Conservation (phyloP, 2,329 filamentous ascomycete species). For the Neophaeococcomyces aloes region DNA sequence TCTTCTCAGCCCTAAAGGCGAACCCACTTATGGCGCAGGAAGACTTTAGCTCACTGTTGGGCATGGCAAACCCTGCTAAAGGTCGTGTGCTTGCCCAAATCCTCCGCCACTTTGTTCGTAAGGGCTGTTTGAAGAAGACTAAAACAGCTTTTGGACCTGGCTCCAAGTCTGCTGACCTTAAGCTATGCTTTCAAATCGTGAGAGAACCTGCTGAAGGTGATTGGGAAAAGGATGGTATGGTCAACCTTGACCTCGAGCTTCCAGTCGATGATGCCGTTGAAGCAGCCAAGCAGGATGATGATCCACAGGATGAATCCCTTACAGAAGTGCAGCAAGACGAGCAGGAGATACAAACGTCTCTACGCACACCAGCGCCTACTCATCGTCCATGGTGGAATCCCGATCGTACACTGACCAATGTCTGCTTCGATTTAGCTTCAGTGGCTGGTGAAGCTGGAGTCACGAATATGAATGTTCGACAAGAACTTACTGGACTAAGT, state of each 20-base stretch:
- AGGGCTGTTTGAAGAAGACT: conserved; percentile 37
- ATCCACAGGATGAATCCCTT: conserved; percentile 18
- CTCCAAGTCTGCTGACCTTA: conserved; percentile 26
- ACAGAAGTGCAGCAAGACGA: conserved; percentile 13
- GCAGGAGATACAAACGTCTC: conserved; percentile 20
- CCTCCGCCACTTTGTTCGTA: conserved; percentile 35
- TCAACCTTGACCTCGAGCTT: conserved; percentile 16
- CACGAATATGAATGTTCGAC: conserved; percentile 31
- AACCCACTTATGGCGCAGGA: conserved; percentile 41
- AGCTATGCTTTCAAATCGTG: conserved; percentile 35
- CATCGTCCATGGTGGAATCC: conserved; percentile 46
- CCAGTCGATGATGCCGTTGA: conserved; percentile 12
- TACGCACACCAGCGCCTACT: conserved; percentile 16
- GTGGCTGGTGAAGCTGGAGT: conserved; percentile 39
- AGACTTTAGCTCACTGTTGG: conserved; percentile 42
- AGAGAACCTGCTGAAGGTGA: conserved; percentile 30
- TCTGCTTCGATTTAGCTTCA: conserved; percentile 41
- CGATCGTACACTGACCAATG: conserved; percentile 42
- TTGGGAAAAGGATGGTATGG: conserved; percentile 24
- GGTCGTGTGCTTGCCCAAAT: conserved; percentile 33
- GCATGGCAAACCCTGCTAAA: conserved; percentile 30
- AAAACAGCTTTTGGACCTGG: conserved; percentile 34
- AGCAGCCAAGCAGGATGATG: conserved; percentile 8
- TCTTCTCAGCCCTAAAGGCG: conserved; percentile 41
- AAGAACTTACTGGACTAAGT: conserved; percentile 41